Percentiles rank a stretch among this genome's conserved stretches.
Evolutionary conservation across 1,139 yeast species (phyloP).

Genomic region (Insectozyma bohioensis): DNA sequence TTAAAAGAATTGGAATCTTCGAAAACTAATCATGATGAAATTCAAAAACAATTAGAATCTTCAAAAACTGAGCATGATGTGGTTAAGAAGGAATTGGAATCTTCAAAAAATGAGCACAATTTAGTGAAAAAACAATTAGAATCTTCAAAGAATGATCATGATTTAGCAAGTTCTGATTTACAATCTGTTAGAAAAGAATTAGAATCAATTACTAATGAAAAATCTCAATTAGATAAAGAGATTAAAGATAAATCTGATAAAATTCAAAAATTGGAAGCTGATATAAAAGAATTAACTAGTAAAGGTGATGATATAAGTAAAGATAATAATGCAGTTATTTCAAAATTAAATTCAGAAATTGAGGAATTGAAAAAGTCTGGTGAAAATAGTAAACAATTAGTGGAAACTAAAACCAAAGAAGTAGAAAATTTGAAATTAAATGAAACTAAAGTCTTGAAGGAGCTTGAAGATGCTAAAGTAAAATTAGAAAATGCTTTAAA

Average conservation of each 20-base stretch:
- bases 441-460: neutral
- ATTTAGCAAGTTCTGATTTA: constrained; percentile 17
- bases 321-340: constrained; percentile 6
- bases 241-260: constrained; percentile 2
- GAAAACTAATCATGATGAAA: constrained; percentile 9
- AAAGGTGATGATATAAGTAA: constrained; percentile 6
- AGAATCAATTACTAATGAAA: neutral
- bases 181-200: constrained; percentile 9
- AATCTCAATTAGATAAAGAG: constrained; percentile 1
- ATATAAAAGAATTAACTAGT: neutral
- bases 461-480: constrained; percentile 3
- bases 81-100: constrained; percentile 8
- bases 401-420: neutral
- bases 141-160: constrained; percentile 7
- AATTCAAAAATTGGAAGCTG: constrained; percentile 4
- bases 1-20: constrained; percentile 13
- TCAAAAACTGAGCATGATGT: constrained; percentile 9
- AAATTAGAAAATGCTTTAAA: constrained; percentile 6
- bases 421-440: neutral
- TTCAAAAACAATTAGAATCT: constrained; percentile 2
- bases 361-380: constrained; percentile 3
- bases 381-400: constrained; percentile 3
- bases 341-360: constrained; percentile 7
- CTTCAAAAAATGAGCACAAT: constrained; percentile 4
- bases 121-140: constrained; percentile 17